A percentile compares a stretch with the other conserved stretches of the same genome.
Conservation (phyloP, 306 rosid genomes). For the Mimosa pudica region DNA sequence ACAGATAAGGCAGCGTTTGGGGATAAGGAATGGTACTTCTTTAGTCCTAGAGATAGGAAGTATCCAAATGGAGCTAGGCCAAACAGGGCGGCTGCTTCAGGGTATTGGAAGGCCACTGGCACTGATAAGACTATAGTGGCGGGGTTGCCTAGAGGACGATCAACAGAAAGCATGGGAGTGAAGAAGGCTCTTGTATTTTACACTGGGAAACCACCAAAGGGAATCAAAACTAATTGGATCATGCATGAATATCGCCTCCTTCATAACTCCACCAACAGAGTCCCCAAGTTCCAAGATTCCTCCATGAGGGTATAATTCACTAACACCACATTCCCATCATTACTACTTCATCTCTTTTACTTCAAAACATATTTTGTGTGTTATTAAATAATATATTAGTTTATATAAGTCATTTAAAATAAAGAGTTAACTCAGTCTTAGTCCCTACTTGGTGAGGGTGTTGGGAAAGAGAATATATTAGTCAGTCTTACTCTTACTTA, state of each 20-base stretch:
- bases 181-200: slow-evolving; percentile 67
- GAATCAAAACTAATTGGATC: slow-evolving; percentile 66
- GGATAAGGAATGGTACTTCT: slow-evolving; percentile 78
- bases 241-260: slow-evolving; percentile 72
- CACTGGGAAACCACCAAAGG: slow-evolving; percentile 66
- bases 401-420: too few species aligned
- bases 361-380: too few species aligned
- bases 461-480: too few species aligned
- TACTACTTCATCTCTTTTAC: background rate
- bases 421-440: too few species aligned
- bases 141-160: slow-evolving; percentile 27
- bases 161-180: slow-evolving; percentile 49
- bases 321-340: background rate
- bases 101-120: slow-evolving; percentile 76
- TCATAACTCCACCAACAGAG: slow-evolving; percentile 34
- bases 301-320: slow-evolving; percentile 54
- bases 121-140: slow-evolving; percentile 54
- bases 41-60: slow-evolving; percentile 64
- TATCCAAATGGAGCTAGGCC: slow-evolving; percentile 70
- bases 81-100: slow-evolving; percentile 74
- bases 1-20: slow-evolving; percentile 64
- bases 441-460: too few species aligned
- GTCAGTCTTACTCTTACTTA: too few species aligned
- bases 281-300: slow-evolving; percentile 49
- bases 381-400: too few species aligned